Percentiles rank a stretch among this genome's conserved stretches.
These are phyloP conservation scores for Gossypium schwendimanii DNA, from an alignment of 441 rosid species.

Conservation along the genomic window DNA sequence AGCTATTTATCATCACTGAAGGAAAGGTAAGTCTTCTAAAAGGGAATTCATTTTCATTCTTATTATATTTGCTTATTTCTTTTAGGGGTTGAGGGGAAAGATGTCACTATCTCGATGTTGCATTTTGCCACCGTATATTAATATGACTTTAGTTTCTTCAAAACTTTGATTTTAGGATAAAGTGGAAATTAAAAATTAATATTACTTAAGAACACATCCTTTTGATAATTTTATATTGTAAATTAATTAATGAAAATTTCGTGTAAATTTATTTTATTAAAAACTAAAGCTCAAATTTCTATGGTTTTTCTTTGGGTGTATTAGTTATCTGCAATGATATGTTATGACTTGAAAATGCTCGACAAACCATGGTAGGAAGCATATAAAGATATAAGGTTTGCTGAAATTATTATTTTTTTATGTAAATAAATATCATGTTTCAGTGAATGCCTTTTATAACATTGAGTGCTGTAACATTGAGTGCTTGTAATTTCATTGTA, in stretches of 20 bases:
- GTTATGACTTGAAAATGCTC: background rate
- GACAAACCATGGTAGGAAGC: background rate
- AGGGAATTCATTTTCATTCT: background rate
- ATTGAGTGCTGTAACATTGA: background rate
- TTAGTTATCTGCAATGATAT: background rate
- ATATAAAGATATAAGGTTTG: background rate
- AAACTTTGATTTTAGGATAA: too few species aligned
- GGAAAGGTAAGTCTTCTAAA: constrained; percentile 62
- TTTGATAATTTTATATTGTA: too few species aligned
- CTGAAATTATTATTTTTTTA: background rate
- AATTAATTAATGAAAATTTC: too few species aligned
- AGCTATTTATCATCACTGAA: constrained; percentile 74
- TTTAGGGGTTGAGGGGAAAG: background rate
- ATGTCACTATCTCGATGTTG: too few species aligned
- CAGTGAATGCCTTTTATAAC: background rate
- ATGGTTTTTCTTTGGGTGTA: background rate
- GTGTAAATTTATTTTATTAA: too few species aligned
- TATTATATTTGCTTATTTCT: background rate
- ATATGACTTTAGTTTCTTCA: too few species aligned
- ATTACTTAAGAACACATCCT: too few species aligned
- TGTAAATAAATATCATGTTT: background rate
- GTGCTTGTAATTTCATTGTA: background rate
- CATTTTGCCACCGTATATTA: too few species aligned
- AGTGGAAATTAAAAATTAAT: too few species aligned
- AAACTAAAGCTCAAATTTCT: too few species aligned